Percentiles rank a stretch among this genome's conserved stretches.
phyloP scores from a whole-genome alignment of 2,329 filamentous ascomycete genomes.

The Fusarium nygamai region DNA sequence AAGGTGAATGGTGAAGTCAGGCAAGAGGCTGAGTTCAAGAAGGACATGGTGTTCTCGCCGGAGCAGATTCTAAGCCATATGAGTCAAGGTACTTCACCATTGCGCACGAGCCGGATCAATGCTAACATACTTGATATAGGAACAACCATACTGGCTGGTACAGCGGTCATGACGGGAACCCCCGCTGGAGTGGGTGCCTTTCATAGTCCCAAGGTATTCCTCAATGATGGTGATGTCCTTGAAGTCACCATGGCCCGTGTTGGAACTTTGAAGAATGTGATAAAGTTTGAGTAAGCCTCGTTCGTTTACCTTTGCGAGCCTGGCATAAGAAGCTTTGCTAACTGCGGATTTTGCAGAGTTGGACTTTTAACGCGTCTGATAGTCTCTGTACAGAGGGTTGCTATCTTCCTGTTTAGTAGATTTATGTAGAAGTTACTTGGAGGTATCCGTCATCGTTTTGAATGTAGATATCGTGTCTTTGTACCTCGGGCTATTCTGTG shows the following conservation, averaged over 20 bases:
- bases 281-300: background rate
- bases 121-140: background rate
- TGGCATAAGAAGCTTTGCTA: background rate
- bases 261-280: background rate
- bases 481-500: no score
- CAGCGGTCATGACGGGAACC: background rate
- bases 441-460: accelerated
- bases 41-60: background rate
- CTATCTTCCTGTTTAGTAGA: background rate
- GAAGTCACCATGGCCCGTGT: background rate
- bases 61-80: background rate
- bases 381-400: background rate
- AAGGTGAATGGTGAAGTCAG: background rate
- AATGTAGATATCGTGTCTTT: accelerated
- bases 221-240: background rate
- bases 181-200: background rate
- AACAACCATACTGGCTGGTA: background rate
- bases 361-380: background rate
- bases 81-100: background rate
- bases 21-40: background rate
- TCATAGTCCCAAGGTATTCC: background rate
- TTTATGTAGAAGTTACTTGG: background rate
- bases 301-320: background rate
- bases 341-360: background rate
- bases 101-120: accelerated